These are phyloP conservation scores for Thermomyces lanuginosus DNA, from an alignment of 2,329 filamentous ascomycete species.

Conservation along the genomic window DNA sequence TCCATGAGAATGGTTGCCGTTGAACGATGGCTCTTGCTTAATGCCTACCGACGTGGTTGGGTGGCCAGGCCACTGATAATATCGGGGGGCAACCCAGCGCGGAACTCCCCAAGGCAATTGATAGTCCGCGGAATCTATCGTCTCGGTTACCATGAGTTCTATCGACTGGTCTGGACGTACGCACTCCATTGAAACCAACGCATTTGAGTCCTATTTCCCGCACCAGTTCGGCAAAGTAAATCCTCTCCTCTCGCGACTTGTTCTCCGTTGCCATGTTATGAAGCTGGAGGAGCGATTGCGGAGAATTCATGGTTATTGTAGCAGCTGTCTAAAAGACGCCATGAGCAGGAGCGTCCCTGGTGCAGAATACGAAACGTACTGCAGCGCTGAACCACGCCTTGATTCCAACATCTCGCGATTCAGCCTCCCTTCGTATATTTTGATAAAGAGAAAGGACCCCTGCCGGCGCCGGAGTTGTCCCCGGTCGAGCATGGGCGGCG, in stretches of 20 bases:
- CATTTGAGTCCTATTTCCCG: constrained; percentile 33
- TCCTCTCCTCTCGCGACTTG: constrained; percentile 11
- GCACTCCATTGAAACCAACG: constrained; percentile 27
- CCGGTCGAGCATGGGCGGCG: constrained; percentile 48
- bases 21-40: background rate
- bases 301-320: constrained; percentile 75
- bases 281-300: constrained; percentile 52
- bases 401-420: constrained; percentile 37
- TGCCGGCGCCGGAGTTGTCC: constrained; percentile 46
- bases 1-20: background rate
- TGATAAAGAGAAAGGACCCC: constrained; percentile 49
- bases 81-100: constrained; percentile 41
- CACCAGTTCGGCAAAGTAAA: constrained; percentile 24
- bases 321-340: constrained; percentile 47
- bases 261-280: constrained; percentile 31
- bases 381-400: constrained; percentile 32
- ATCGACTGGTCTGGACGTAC: background rate
- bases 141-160: background rate
- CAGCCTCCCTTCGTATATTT: constrained; percentile 47
- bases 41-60: constrained; percentile 3
- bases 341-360: constrained; percentile 8
- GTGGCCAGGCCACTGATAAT: constrained; percentile 8
- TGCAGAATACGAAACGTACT: constrained; percentile 53
- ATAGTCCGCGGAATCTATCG: constrained; percentile 56
- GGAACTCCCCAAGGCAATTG: constrained; percentile 63